Conservation (phyloP, 805 yeast species). For the Yarrowia alimentaria region DNA sequence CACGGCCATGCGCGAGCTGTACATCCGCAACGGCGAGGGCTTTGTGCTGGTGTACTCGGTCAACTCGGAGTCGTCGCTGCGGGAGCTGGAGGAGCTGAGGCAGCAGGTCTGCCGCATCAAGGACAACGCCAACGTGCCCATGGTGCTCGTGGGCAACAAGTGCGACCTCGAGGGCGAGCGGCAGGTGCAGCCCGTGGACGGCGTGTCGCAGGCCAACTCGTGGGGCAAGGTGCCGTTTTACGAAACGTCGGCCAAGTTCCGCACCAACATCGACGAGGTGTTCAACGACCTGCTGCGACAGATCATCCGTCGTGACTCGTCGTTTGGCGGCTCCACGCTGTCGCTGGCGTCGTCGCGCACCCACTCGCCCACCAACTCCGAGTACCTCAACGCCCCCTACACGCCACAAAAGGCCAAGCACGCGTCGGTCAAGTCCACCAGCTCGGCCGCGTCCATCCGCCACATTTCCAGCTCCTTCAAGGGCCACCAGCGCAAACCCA, state of each 20-base stretch:
- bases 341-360: too few relatives aligned
- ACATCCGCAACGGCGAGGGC: constrained; percentile 78
- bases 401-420: constrained; percentile 5
- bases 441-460: constrained; percentile 20
- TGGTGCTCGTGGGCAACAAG: constrained; percentile 89
- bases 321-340: constrained; percentile 22
- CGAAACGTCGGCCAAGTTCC: constrained; percentile 89
- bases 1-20: constrained; percentile 85
- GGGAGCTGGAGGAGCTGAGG: constrained; percentile 73
- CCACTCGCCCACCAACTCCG: constrained; percentile 8
- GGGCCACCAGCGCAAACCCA: constrained; percentile 14
- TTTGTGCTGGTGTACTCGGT: constrained; percentile 84
- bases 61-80: constrained; percentile 70
- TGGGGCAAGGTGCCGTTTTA: constrained; percentile 92
- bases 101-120: constrained; percentile 84
- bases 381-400: constrained; percentile 20
- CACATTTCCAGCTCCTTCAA: constrained; percentile 19
- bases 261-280: constrained; percentile 86
- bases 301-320: constrained; percentile 69
- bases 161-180: constrained; percentile 78
- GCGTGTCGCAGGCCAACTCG: constrained; percentile 73
- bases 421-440: constrained; percentile 17
- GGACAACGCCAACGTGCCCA: constrained; percentile 70
- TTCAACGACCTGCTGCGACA: constrained; percentile 87
- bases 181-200: constrained; percentile 75